phyloP scores from a whole-genome alignment of 1,284 basidiomycete species.

The Boletus albobrunnescens region DNA sequence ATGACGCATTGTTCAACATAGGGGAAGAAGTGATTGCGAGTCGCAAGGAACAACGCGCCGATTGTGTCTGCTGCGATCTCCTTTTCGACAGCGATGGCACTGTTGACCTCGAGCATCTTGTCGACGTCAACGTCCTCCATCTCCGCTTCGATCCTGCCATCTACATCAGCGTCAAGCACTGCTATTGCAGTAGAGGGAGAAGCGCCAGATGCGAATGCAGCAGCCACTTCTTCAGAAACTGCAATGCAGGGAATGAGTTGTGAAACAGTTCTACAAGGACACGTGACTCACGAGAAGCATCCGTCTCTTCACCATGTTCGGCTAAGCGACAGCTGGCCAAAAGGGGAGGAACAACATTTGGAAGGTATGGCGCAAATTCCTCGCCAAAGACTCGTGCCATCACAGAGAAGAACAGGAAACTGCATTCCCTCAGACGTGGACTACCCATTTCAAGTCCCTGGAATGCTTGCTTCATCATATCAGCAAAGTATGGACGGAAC shows the following conservation, averaged over 20 bases:
- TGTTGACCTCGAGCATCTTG: conserved; percentile 88
- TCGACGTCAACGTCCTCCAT: conserved; percentile 85
- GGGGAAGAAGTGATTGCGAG: conserved; percentile 84
- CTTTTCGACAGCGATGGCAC: conserved; percentile 97
- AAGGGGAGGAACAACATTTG: conserved; percentile 84
- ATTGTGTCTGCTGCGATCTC: conserved; percentile 98
- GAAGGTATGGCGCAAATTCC: conserved; percentile 88
- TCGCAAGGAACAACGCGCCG: conserved; percentile 85
- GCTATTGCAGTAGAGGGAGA: conserved; percentile 66
- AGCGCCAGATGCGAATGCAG: conserved; percentile 68
- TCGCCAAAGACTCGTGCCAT: conserved; percentile 96
- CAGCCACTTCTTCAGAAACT: conserved; percentile 51
- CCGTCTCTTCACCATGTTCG: conserved; percentile 69
- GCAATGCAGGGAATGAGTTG: conserved; percentile 1
- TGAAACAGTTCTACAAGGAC: not conserved
- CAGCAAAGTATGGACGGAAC: conserved; percentile 93
- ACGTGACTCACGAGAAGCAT: conserved; percentile 38
- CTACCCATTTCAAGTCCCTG: conserved; percentile 85
- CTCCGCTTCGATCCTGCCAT: conserved; percentile 64
- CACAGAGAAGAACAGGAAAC: conserved; percentile 97
- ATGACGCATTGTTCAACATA: conserved; percentile 79
- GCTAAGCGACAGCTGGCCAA: conserved; percentile 83
- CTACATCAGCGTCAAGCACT: conserved; percentile 49
- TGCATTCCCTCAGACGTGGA: conserved; percentile 90
- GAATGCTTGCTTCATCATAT: conserved; percentile 96